A percentile compares a stretch with the other conserved stretches of the same genome.
These are phyloP conservation scores for Cicer bijugum DNA, from an alignment of 306 rosid genomes.

Conservation along the genomic window DNA sequence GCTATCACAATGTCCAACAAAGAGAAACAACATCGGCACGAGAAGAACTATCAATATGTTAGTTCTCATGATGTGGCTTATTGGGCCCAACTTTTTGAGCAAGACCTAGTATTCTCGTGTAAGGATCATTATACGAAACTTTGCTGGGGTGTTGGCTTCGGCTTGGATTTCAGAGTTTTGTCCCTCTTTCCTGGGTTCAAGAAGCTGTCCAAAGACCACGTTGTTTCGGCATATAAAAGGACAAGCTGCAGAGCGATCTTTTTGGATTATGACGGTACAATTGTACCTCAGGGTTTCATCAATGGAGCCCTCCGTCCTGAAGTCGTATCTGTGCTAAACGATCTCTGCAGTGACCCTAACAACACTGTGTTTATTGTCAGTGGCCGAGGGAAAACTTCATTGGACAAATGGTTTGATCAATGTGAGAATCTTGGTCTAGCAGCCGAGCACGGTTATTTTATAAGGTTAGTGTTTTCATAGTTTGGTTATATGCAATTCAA, in stretches of 20 bases:
- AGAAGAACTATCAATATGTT: constrained; percentile 77
- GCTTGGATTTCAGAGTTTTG: constrained; percentile 69
- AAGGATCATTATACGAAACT: constrained; percentile 67
- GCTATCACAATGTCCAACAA: constrained; percentile 61
- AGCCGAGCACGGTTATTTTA: constrained; percentile 90
- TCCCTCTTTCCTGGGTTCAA: constrained; percentile 86
- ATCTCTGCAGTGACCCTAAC: constrained; percentile 68
- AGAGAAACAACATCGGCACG: constrained; percentile 76
- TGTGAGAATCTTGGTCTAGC: constrained; percentile 87
- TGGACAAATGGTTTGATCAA: constrained; percentile 70
- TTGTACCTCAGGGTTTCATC: constrained; percentile 70
- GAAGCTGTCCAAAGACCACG: constrained; percentile 70
- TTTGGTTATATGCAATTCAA: constrained; percentile 3
- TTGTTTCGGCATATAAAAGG: constrained; percentile 69
- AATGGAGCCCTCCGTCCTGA: constrained; percentile 61
- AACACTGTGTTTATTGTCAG: constrained; percentile 88
- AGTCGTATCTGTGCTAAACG: constrained; percentile 67
- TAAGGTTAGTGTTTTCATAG: constrained; percentile 56
- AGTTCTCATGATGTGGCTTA: constrained; percentile 87
- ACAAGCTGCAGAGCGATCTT: constrained; percentile 74
- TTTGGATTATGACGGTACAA: constrained; percentile 90
- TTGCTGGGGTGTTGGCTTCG: constrained; percentile 85
- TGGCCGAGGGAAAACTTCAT: constrained; percentile 69
- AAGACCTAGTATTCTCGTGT: constrained; percentile 76
- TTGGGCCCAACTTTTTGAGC: constrained; percentile 73